These are phyloP conservation scores for Leptographium galeiforme DNA, from an alignment of 2,329 filamentous ascomycete species.

Conservation along the genomic window DNA sequence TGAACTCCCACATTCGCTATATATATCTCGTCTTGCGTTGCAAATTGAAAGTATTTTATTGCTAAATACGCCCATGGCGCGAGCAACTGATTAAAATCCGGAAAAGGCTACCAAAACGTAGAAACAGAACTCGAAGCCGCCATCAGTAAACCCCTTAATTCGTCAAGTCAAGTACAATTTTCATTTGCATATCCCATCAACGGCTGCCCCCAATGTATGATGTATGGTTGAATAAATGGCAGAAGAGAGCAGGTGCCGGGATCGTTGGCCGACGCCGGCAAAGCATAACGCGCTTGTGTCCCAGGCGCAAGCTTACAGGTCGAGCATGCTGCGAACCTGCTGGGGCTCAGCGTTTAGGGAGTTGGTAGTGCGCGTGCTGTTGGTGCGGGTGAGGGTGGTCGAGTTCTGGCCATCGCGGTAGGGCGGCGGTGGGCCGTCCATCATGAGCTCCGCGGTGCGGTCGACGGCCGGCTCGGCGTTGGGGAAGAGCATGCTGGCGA, in stretches of 20 bases:
- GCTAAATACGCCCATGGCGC: too few relatives aligned
- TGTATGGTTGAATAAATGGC: too few relatives aligned
- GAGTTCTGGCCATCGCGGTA: constrained; percentile 18
- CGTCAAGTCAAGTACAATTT: too few relatives aligned
- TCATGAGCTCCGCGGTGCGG: constrained; percentile 24
- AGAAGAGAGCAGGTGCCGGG: too few relatives aligned
- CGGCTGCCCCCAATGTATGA: too few relatives aligned
- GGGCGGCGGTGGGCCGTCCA: constrained; percentile 29
- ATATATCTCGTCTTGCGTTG: background rate
- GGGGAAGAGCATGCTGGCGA: constrained; percentile 36
- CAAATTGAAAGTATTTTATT: too few relatives aligned
- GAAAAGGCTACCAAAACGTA: background rate
- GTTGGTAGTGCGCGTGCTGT: constrained; percentile 31
- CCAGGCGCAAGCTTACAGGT: constrained; percentile 24
- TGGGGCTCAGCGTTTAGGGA: constrained; percentile 37
- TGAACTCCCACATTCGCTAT: background rate
- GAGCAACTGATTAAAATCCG: too few relatives aligned
- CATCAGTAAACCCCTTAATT: background rate
- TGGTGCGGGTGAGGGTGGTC: constrained; percentile 24
- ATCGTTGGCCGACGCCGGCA: too few relatives aligned
- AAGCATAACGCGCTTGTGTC: too few relatives aligned
- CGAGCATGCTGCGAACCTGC: constrained; percentile 44
- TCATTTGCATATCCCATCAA: too few relatives aligned
- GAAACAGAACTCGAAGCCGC: background rate
- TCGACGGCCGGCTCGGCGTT: constrained; percentile 19